Evolutionary conservation across 1,284 basidiomycete species (phyloP).

Genomic region (Ustilago vetiveriae): DNA sequence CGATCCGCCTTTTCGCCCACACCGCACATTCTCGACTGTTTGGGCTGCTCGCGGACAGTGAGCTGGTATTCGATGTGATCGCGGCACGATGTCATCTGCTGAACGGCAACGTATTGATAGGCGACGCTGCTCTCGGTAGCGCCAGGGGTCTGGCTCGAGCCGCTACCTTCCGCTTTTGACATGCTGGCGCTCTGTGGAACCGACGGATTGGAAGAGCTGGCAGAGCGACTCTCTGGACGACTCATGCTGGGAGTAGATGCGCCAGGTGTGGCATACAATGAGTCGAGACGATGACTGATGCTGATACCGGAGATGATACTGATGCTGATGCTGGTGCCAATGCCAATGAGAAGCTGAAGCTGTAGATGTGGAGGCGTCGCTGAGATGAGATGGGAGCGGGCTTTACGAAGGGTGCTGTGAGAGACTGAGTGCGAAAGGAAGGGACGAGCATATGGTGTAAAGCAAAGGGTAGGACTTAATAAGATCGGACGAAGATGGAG

Average conservation of each 20-base stretch:
- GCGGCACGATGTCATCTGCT: slow-evolving; percentile 49
- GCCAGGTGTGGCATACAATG: too few relatives aligned
- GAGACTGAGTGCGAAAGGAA: too few relatives aligned
- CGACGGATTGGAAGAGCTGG: slow-evolving; percentile 4
- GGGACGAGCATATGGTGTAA: too few relatives aligned
- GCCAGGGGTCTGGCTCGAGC: slow-evolving; percentile 21
- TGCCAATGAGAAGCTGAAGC: too few relatives aligned
- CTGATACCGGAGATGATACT: not conserved
- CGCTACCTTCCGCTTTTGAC: slow-evolving; percentile 31
- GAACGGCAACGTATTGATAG: slow-evolving; percentile 56
- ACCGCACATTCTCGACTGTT: slow-evolving; percentile 64
- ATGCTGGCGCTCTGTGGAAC: slow-evolving; percentile 7
- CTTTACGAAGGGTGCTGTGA: too few relatives aligned
- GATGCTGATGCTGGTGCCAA: too few relatives aligned
- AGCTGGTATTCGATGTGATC: slow-evolving; percentile 62
- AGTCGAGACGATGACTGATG: not conserved
- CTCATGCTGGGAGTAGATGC: slow-evolving; percentile 7
- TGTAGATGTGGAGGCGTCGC: not conserved
- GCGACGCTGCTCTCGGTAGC: slow-evolving; percentile 42
- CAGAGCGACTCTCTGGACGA: slow-evolving; percentile 9
- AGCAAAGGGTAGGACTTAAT: too few relatives aligned
- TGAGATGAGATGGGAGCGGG: too few relatives aligned
- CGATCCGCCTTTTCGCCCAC: slow-evolving; percentile 82
- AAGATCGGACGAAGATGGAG: too few relatives aligned
- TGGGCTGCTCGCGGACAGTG: slow-evolving; percentile 61